phyloP scores from a whole-genome alignment of 192 early-diverging fungal genomes.

The Backusella tarrabulga region DNA sequence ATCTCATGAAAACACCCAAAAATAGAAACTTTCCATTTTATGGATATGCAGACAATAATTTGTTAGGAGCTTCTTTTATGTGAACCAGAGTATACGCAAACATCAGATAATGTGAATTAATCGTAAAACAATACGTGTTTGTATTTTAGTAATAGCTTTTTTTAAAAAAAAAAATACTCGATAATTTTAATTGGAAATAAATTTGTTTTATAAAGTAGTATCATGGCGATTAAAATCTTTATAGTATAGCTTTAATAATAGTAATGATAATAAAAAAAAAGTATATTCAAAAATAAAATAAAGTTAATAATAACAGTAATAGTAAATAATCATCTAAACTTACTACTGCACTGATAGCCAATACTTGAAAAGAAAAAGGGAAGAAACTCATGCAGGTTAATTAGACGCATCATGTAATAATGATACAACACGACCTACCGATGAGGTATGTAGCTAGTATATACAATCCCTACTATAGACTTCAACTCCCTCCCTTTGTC shows the following conservation, averaged over 20 bases:
- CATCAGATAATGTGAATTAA: conserved; percentile 28
- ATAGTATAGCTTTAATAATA: not conserved
- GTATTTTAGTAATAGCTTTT: too few species aligned
- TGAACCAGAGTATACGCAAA: conserved; percentile 24
- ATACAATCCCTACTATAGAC: conserved; percentile 47
- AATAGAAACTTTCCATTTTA: conserved; percentile 9
- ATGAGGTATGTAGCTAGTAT: conserved; percentile 60
- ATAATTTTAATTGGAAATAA: conserved; percentile 55
- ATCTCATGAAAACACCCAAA: conserved; percentile 7
- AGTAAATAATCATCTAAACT: not conserved
- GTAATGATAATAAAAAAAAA: not conserved
- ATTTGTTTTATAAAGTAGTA: conserved; percentile 40
- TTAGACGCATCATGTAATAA: conserved; percentile 2
- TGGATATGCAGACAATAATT: not conserved
- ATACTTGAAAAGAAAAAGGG: conserved; percentile 28
- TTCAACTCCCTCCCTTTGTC: conserved; percentile 23
- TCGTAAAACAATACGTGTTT: not conserved
- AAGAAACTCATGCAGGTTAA: not conserved
- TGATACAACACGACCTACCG: conserved; percentile 23
- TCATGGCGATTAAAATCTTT: conserved; percentile 51
- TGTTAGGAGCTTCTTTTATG: conserved; percentile 11
- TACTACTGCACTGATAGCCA: conserved; percentile 61
- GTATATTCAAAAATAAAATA: not conserved
- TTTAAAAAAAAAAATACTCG: conserved; percentile 7
- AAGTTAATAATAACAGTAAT: not conserved